A percentile compares a stretch with the other conserved stretches of the same genome.
phyloP scores from a whole-genome alignment of 2,329 filamentous ascomycete genomes.

The Aureobasidium lini region DNA sequence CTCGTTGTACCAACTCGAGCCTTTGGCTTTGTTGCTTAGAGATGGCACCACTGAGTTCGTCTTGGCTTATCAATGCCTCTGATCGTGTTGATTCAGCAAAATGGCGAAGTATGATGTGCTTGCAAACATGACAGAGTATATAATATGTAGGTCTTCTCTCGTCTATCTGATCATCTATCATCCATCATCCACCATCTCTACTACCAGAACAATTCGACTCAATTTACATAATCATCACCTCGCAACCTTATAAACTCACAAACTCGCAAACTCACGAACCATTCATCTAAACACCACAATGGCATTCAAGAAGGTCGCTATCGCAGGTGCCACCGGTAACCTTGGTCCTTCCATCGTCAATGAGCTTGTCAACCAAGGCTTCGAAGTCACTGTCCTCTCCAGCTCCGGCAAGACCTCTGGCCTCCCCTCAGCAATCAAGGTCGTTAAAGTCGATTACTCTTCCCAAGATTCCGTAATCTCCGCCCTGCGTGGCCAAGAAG shows the following conservation, averaged over 20 bases:
- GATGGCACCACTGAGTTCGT: not conserved
- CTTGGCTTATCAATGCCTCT: not conserved
- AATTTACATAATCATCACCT: not conserved
- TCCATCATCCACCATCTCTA: not conserved
- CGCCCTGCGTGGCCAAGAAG: slow-evolving; percentile 30
- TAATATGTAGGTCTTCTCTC: not conserved
- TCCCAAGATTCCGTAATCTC: slow-evolving; percentile 26
- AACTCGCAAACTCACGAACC: not conserved
- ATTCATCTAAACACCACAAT: not conserved
- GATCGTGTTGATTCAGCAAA: not conserved
- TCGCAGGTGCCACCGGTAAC: slow-evolving; percentile 29
- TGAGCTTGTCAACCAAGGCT: slow-evolving; percentile 31
- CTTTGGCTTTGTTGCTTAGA: not conserved
- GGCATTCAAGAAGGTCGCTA: slow-evolving; percentile 2
- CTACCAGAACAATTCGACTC: not conserved
- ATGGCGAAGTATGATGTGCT: not conserved
- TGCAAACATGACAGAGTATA: not conserved
- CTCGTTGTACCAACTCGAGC: not conserved
- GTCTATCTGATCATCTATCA: not conserved
- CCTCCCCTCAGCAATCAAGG: slow-evolving; percentile 23
- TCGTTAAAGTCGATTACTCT: slow-evolving; percentile 25
- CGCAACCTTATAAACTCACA: not conserved
- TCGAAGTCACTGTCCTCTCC: slow-evolving; percentile 28
- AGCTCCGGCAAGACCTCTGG: slow-evolving; percentile 23
- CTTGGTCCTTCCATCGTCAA: slow-evolving; percentile 35